Evolutionary conservation across 345 rosid genomes (phyloP).

Genomic region (Citrus reticulata): DNA sequence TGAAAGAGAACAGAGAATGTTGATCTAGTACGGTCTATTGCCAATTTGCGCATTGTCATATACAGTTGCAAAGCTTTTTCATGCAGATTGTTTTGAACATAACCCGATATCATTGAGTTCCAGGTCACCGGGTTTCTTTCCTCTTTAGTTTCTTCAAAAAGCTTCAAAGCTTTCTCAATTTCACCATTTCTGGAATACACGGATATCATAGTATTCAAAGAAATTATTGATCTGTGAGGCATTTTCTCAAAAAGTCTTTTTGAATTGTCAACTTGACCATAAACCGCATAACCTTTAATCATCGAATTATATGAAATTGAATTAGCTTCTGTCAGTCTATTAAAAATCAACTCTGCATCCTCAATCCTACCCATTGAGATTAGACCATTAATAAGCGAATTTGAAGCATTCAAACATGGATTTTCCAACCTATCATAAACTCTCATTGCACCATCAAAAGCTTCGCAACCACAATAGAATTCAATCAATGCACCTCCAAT

Average conservation of each 20-base stretch:
- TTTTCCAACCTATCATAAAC: slow-evolving; percentile 27
- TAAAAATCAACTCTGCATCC: slow-evolving; percentile 46
- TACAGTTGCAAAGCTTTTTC: slow-evolving; percentile 43
- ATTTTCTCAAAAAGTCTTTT: slow-evolving; percentile 39
- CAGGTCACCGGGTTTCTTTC: slow-evolving; percentile 53
- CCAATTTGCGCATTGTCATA: slow-evolving; percentile 26
- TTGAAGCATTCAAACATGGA: slow-evolving; percentile 40
- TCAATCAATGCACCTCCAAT: slow-evolving; percentile 44
- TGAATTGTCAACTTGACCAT: slow-evolving; percentile 41
- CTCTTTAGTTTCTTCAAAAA: slow-evolving; percentile 45
- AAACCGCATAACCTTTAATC: slow-evolving; percentile 52
- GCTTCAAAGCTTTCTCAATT: slow-evolving; percentile 41
- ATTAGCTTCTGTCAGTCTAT: slow-evolving; percentile 24
- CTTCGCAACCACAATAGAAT: slow-evolving; percentile 46
- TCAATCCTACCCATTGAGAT: slow-evolving; percentile 29
- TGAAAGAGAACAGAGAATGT: slow-evolving; percentile 50
- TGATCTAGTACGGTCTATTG: slow-evolving; percentile 39
- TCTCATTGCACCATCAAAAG: slow-evolving; percentile 40
- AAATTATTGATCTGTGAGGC: slow-evolving; percentile 38
- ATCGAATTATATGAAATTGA: slow-evolving; percentile 39
- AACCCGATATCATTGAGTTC: slow-evolving; percentile 58
- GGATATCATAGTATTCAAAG: slow-evolving; percentile 51
- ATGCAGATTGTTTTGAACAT: slow-evolving; percentile 36
- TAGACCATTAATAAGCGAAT: slow-evolving; percentile 35
- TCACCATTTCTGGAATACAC: slow-evolving; percentile 45